Conservation (phyloP, 2,329 filamentous ascomycete genomes). For the Colletotrichum lini region DNA sequence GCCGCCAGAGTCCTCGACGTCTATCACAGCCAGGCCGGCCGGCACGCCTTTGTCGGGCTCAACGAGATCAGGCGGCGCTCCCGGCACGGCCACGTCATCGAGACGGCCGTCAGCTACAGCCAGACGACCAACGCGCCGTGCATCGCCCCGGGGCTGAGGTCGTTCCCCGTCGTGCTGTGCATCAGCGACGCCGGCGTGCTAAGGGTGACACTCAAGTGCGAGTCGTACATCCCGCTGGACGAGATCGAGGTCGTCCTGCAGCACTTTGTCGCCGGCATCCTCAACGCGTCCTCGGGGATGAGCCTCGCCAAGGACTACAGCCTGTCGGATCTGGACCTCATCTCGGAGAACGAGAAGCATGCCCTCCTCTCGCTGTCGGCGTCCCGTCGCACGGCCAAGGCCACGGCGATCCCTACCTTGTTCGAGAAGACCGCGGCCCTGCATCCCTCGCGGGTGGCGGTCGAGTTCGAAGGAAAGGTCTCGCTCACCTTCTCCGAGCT, state of each 20-base stretch:
- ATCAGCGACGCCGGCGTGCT: neutral
- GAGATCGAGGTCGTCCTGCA: conserved; percentile 6
- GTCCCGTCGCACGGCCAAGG: neutral
- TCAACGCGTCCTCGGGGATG: neutral
- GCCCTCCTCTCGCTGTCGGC: neutral
- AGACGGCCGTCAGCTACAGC: conserved; percentile 20
- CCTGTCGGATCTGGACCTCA: neutral
- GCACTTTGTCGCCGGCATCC: neutral
- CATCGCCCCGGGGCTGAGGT: conserved; percentile 9
- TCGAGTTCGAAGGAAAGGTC: conserved; percentile 6
- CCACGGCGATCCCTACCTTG: neutral
- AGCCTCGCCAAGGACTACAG: neutral
- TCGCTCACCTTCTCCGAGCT: conserved; percentile 9
- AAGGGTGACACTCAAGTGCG: conserved; percentile 4
- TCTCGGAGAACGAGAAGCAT: neutral
- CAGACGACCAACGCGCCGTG: neutral
- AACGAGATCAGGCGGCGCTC: neutral
- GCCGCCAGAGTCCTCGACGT: neutral
- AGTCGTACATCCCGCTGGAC: neutral
- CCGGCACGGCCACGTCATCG: neutral
- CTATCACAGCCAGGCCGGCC: conserved; percentile 5
- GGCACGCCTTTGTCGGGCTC: conserved; percentile 18
- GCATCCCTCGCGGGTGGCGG: neutral
- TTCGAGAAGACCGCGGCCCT: conserved; percentile 1
- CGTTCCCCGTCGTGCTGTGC: conserved; percentile 17